These are phyloP conservation scores for Alternaria panax DNA, from an alignment of 2,329 filamentous ascomycete species.

Conservation along the genomic window DNA sequence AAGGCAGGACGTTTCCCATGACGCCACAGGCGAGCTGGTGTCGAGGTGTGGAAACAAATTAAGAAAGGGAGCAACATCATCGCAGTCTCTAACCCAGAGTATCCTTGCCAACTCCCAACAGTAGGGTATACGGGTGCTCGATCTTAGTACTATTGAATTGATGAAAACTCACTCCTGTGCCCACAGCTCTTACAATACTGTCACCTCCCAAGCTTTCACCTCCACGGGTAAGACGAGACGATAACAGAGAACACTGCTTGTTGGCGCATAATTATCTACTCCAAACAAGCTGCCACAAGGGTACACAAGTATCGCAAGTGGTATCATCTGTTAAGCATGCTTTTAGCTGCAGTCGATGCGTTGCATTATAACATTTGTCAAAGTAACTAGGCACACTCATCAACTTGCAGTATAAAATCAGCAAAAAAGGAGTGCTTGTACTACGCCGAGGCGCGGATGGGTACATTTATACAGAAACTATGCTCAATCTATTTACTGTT, in stretches of 20 bases:
- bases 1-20: not conserved
- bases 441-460: not conserved
- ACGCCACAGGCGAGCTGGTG: not conserved
- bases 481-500: slow-evolving; percentile 1
- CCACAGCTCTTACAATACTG: not conserved
- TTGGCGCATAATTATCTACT: not conserved
- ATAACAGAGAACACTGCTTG: not conserved
- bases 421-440: not conserved
- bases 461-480: not conserved
- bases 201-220: not conserved
- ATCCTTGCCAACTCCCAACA: not conserved
- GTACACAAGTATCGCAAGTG: not conserved
- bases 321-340: not conserved
- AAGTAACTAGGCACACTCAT: too few relatives aligned
- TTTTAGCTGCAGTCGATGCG: not conserved
- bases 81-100: not conserved
- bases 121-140: not conserved
- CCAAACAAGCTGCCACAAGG: not conserved
- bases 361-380: not conserved
- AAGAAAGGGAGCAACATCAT: not conserved
- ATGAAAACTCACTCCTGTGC: not conserved
- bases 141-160: not conserved
- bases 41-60: not conserved
- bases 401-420: not conserved
- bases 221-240: not conserved